Evolutionary conservation across 2,329 filamentous ascomycete genomes (phyloP).

Genomic region (Gyromitra esculenta): DNA sequence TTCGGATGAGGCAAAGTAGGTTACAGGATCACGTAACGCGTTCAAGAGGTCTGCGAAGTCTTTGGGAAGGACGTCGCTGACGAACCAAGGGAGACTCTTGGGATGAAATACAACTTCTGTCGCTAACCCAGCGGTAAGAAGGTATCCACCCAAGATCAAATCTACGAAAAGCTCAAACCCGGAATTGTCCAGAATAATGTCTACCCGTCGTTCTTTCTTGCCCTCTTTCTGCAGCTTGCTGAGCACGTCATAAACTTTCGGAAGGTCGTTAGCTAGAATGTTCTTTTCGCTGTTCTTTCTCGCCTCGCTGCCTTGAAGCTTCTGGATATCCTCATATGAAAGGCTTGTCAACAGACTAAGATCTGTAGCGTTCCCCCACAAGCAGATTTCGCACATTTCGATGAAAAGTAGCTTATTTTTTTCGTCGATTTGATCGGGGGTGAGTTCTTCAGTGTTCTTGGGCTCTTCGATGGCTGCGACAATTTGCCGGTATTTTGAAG

Average conservation of each 20-base stretch:
- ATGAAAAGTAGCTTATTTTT: slow-evolving; percentile 82
- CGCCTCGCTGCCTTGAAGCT: slow-evolving; percentile 87
- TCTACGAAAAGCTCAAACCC: slow-evolving; percentile 98
- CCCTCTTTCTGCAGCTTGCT: slow-evolving; percentile 71
- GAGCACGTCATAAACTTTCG: slow-evolving; percentile 74
- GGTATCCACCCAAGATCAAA: slow-evolving; percentile 87
- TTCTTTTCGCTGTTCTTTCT: slow-evolving; percentile 89
- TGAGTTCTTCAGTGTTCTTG: slow-evolving; percentile 57
- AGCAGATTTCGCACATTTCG: slow-evolving; percentile 95
- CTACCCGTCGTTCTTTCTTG: slow-evolving; percentile 75
- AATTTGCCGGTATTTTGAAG: slow-evolving; percentile 79
- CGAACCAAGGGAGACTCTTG: slow-evolving; percentile 97
- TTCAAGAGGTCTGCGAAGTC: slow-evolving; percentile 87
- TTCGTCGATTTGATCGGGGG: slow-evolving; percentile 71
- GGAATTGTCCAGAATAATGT: slow-evolving; percentile 96
- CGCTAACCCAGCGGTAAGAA: slow-evolving; percentile 83
- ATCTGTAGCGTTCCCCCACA: slow-evolving; percentile 98
- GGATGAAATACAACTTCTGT: slow-evolving; percentile 89
- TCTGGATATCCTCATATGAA: slow-evolving; percentile 95
- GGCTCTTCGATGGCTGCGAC: slow-evolving; percentile 62
- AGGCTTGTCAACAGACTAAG: slow-evolving; percentile 88
- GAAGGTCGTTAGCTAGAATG: slow-evolving; percentile 87
- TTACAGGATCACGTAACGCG: slow-evolving; percentile 78
- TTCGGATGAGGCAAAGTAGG: slow-evolving; percentile 80
- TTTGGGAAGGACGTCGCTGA: slow-evolving; percentile 87